Base-by-base conservation (phyloP, 192 early-diverging fungal genomes). In the Gryganskiella cystojenkinii region DNA sequence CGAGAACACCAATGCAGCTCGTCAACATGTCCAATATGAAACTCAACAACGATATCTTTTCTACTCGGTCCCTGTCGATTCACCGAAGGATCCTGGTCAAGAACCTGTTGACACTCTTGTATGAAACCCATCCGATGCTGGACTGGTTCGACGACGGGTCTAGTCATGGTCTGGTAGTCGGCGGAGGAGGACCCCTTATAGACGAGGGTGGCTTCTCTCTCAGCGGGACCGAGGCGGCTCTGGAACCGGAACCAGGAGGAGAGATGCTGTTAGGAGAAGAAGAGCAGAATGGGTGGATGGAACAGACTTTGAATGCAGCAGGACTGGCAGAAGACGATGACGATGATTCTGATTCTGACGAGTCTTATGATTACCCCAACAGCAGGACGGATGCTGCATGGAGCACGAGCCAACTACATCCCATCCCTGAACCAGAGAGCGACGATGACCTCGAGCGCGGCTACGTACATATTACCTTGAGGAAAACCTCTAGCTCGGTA, bases 221-320 rank as follows among this genome's bases (percentile, higher is more conserved):
- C n/a, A n/a, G n/a, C n/a, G n/a, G n/a, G n/a, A n/a, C n/a, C n/a
- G n/a, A n/a, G n/a, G n/a, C n/a, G n/a, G n/a, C n/a, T n/a, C n/a
- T n/a, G n/a, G n/a, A n/a, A n/a, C n/a, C n/a, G n/a, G n/a, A n/a
- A n/a, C n/a, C n/a, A n/a, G n/a, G n/a, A n/a, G n/a, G n/a, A n/a
- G n/a, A n/a, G n/a, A n/a, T n/a, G n/a, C n/a, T n/a, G n/a, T n/a
- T n/a, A n/a, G n/a, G n/a, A n/a, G 58, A 56, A 49, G 71, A 75
- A n/a, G 71, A 75, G 33, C 63, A 75, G 42, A 66, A 61, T 6
- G 71, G 71, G 33, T 75, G 71, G 71, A 75, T 75, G 63, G 71
- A 75, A 19, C 57, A 49, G 17, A 75, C 71, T 0, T 58, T 75
- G 7, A 45, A 43, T 40, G 71, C 71, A 1, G 71, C 71, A 22